A percentile compares a stretch with the other conserved stretches of the same genome.
These are phyloP conservation scores for Allium cepa DNA, from an alignment of 106 monocot genomes.

Conservation along the genomic window DNA sequence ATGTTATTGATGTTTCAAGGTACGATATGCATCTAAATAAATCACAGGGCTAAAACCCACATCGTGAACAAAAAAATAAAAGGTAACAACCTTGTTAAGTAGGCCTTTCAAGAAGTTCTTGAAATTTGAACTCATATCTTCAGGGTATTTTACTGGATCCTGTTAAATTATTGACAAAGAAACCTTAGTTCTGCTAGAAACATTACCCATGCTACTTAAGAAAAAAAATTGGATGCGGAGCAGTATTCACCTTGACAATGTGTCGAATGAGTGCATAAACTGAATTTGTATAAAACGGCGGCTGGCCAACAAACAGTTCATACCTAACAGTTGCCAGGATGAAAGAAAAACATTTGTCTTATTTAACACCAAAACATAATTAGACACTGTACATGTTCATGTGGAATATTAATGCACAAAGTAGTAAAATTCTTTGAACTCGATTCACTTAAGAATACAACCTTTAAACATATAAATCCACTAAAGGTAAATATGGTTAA, in stretches of 20 bases:
- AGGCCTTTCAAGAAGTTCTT: slow-evolving; percentile 93
- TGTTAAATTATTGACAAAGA: slow-evolving; percentile 23
- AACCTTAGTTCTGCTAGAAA: background rate
- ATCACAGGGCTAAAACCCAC: too few species aligned
- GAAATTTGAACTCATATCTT: slow-evolving; percentile 86
- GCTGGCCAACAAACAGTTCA: slow-evolving; percentile 97
- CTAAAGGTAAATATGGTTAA: too few species aligned
- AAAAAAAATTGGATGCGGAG: background rate
- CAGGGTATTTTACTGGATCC: slow-evolving; percentile 99
- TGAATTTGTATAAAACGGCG: slow-evolving; percentile 99
- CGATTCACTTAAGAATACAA: too few species aligned
- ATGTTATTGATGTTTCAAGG: background rate
- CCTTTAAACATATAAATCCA: too few species aligned
- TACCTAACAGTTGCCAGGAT: slow-evolving; percentile 40
- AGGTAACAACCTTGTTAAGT: slow-evolving; percentile 74
- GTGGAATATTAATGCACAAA: too few species aligned
- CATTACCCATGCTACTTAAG: background rate
- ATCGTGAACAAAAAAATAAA: background rate
- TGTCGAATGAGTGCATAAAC: slow-evolving; percentile 97
- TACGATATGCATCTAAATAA: background rate
- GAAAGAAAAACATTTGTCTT: too few species aligned
- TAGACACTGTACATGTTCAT: too few species aligned
- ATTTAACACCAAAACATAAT: too few species aligned
- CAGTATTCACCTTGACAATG: slow-evolving; percentile 72
- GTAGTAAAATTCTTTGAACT: too few species aligned